Evolutionary conservation across 495 filamentous ascomycete genomes (phyloP).

Genomic region (Penicillium coprophilum): DNA sequence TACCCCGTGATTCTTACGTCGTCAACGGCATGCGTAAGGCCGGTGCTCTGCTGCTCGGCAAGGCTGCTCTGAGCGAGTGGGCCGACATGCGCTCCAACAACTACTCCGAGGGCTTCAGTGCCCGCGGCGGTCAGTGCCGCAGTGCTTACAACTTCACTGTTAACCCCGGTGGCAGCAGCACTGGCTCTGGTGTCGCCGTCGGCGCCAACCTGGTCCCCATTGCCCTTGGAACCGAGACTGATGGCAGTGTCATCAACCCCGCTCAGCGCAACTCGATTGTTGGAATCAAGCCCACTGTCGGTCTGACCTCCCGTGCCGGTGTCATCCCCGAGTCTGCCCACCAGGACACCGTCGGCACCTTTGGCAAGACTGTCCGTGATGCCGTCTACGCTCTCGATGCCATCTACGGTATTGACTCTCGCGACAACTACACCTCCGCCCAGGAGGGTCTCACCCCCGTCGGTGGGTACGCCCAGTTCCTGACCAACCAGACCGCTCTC

Average conservation of each 20-base stretch:
- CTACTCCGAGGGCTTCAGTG: conserved; percentile 69
- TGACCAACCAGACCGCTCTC: conserved; percentile 53
- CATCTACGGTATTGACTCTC: conserved; percentile 60
- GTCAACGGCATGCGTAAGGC: conserved; percentile 59
- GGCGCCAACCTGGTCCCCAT: conserved; percentile 61
- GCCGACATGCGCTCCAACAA: conserved; percentile 70
- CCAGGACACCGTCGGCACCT: conserved; percentile 66
- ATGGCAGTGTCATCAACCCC: conserved; percentile 72
- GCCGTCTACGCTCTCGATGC: conserved; percentile 64
- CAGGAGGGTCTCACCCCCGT: conserved; percentile 53
- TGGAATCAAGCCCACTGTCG: conserved; percentile 69
- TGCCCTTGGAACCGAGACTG: conserved; percentile 71
- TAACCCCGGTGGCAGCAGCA: conserved; percentile 66
- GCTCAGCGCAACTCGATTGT: conserved; percentile 56
- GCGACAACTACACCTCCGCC: conserved; percentile 60
- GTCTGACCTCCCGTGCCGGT: conserved; percentile 59
- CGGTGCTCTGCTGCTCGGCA: conserved; percentile 67
- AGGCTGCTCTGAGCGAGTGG: conserved; percentile 72
- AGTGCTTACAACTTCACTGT: conserved; percentile 68
- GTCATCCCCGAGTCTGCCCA: conserved; percentile 66
- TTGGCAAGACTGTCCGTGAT: conserved; percentile 65
- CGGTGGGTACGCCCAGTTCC: conserved; percentile 55
- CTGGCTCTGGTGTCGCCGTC: conserved; percentile 62
- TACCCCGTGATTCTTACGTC: conserved; percentile 65
- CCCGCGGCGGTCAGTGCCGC: conserved; percentile 62